These are phyloP conservation scores for Cronartium quercuum DNA, from an alignment of 1,284 basidiomycete genomes.

Conservation along the genomic window DNA sequence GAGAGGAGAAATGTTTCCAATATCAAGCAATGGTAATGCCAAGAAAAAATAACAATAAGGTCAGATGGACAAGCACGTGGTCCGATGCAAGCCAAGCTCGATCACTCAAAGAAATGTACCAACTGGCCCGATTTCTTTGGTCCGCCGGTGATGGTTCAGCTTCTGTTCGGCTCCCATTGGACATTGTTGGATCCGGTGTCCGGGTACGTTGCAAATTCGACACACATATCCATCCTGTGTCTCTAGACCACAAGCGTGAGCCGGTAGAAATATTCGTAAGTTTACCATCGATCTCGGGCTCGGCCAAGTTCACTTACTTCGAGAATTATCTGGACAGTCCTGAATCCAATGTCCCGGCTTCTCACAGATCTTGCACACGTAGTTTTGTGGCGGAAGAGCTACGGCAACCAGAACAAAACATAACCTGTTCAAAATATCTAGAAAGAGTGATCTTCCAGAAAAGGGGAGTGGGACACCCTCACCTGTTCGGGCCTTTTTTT, in stretches of 20 bases:
- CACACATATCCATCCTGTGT: slow-evolving; percentile 77
- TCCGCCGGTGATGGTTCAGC: slow-evolving; percentile 52
- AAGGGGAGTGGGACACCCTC: not conserved
- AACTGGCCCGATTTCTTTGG: slow-evolving; percentile 69
- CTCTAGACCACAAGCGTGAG: slow-evolving; percentile 46
- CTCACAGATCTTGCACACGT: slow-evolving; percentile 76
- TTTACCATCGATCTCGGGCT: not conserved
- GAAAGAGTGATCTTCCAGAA: not conserved
- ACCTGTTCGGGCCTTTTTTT: slow-evolving; percentile 28
- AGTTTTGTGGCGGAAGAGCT: slow-evolving; percentile 59
- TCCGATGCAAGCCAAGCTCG: not conserved
- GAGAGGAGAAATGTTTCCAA: not conserved
- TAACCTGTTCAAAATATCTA: not conserved
- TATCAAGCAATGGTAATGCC: not conserved
- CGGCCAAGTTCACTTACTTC: slow-evolving; percentile 32
- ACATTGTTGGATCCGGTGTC: slow-evolving; percentile 79
- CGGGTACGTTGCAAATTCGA: slow-evolving; percentile 73
- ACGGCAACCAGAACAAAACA: not conserved
- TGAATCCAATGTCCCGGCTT: slow-evolving; percentile 50
- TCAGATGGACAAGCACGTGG: not conserved
- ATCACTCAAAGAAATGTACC: slow-evolving; percentile 1
- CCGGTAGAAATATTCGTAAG: not conserved
- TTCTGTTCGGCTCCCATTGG: slow-evolving; percentile 57
- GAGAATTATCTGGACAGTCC: slow-evolving; percentile 41
- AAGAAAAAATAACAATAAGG: not conserved